A percentile compares a stretch with the other conserved stretches of the same genome.
Conservation (phyloP, 2,329 filamentous ascomycete genomes). For the Graphilbum sp. region DNA sequence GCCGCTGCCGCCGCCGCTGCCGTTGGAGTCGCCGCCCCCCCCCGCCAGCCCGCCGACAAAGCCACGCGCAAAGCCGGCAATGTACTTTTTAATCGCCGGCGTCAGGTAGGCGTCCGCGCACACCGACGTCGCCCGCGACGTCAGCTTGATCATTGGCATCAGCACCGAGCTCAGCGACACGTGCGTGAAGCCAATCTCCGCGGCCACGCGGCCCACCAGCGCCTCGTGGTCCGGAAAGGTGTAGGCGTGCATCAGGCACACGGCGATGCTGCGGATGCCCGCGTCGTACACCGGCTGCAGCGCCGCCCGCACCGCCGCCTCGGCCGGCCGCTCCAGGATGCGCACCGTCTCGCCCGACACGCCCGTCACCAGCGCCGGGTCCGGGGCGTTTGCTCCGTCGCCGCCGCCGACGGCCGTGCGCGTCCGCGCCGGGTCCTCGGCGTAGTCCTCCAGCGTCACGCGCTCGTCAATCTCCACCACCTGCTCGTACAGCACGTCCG, state of each 20-base stretch:
- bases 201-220: constrained; percentile 57
- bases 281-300: constrained; percentile 50
- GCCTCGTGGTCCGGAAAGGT: constrained; percentile 80
- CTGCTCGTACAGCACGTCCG: constrained; percentile 69
- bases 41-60: constrained; percentile 71
- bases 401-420: constrained; percentile 27
- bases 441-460: constrained; percentile 82
- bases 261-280: constrained; percentile 67
- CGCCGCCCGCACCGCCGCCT: constrained; percentile 38
- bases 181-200: constrained; percentile 67
- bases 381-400: not conserved
- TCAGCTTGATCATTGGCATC: constrained; percentile 83
- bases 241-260: constrained; percentile 85
- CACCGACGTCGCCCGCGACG: constrained; percentile 58
- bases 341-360: constrained; percentile 60
- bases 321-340: constrained; percentile 46
- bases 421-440: constrained; percentile 62
- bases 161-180: constrained; percentile 67
- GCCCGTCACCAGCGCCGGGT: constrained; percentile 40
- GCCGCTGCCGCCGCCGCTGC: too few relatives aligned
- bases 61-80: constrained; percentile 55
- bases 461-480: constrained; percentile 86
- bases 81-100: constrained; percentile 63
- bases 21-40: too few relatives aligned
- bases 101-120: constrained; percentile 71